Base-by-base conservation (phyloP, 202 grass and related monocot species). In the Bolboschoenoplectus hybrid region DNA sequence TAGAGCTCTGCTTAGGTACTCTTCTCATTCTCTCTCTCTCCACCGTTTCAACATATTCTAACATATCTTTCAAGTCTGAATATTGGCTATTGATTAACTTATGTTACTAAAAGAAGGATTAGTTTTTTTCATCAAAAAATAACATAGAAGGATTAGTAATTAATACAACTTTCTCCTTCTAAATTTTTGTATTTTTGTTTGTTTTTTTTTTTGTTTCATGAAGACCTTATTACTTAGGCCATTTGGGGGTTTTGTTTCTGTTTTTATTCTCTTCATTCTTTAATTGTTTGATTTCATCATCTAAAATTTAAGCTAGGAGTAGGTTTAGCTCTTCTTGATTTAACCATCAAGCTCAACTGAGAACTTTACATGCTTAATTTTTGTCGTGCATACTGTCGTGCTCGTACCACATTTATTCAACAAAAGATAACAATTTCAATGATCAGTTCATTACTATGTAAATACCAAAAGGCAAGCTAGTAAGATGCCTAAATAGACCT, bases 1-100 rank as follows among this genome's bases (percentile, higher is more conserved):
- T 97, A 60, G 85, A 74, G 55, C 89, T 81, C 51, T 92, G 86
- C 81, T 69, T 87, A 88, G 91, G 94, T 89, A 81, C 53, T 86
- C 12, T 80, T 49, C 19, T 36, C 65, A 26, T 75, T 73, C 76
- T 83, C 58, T 16, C 68, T 82, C 74, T 7, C 61, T 45, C 19
- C 17, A 41, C 10, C 2, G 44, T 81, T 17, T 52, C 0, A 6
- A 17, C 43, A 49, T 83, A 35, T 51, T 47, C 16, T 67, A 47
- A 20, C 41, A 67, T 60, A n/a, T 4, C n/a, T 9, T 60, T 3
- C 56, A 19, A 60, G 56, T 60, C 17, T 60, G 14, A 60, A 60
- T 60, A 60, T 57, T 0, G 53, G 2, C 3, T 57, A 57, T 57
- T 57, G 53, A 57, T 57, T 17, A 57, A 57, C 13, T 12, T 35